A percentile compares a stretch with the other conserved stretches of the same genome.
Evolutionary conservation across 257 asterid genomes (phyloP).

Genomic region (Nicotiana undulata): DNA sequence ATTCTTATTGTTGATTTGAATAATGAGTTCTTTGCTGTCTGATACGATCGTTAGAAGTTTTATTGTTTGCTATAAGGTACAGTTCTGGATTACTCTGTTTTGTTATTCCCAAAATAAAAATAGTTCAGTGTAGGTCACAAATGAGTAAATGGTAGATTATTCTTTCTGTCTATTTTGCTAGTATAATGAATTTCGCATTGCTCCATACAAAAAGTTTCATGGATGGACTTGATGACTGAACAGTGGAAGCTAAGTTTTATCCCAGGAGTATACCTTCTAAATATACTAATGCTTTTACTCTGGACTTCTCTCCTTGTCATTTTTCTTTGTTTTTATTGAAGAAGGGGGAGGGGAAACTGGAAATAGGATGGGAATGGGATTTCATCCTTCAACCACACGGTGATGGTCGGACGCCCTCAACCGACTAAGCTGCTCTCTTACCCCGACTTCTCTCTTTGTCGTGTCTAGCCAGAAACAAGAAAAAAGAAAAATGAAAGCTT

Average conservation of each 20-base stretch:
- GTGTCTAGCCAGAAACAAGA: neutral
- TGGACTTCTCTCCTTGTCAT: neutral
- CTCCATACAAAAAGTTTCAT: neutral
- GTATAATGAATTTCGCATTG: neutral
- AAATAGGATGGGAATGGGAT: too few species aligned
- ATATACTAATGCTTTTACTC: neutral
- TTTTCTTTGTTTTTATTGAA: too few species aligned
- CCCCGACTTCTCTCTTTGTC: too few species aligned
- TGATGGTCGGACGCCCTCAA: too few species aligned
- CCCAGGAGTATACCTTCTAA: neutral
- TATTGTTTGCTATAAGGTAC: neutral
- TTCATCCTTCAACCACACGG: too few species aligned
- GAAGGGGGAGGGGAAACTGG: too few species aligned
- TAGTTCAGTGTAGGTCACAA: neutral
- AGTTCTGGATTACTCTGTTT: neutral
- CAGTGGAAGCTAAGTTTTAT: neutral
- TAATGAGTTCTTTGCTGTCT: too few species aligned
- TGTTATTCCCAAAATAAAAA: neutral
- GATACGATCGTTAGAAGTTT: too few species aligned
- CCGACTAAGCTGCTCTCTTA: too few species aligned
- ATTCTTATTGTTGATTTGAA: too few species aligned
- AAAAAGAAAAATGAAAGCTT: neutral
- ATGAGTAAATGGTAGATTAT: neutral
- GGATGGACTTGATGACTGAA: neutral
- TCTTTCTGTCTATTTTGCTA: neutral